Percentiles rank a stretch among this genome's conserved stretches.
Evolutionary conservation across 345 rosid genomes (phyloP).

Genomic region (Viola odorata): DNA sequence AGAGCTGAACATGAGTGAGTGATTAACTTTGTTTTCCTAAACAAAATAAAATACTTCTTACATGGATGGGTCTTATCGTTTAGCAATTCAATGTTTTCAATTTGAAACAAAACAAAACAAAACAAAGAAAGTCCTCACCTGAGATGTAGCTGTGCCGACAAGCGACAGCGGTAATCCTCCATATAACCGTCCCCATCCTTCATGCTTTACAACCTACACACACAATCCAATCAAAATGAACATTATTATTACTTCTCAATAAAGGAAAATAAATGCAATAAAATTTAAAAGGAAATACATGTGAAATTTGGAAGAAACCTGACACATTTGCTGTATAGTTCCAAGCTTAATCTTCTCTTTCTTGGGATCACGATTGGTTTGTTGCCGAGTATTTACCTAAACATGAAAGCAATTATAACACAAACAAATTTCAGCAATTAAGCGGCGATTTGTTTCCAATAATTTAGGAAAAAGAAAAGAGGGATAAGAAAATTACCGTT

Average conservation of each 20-base stretch:
- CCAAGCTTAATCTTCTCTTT: slow-evolving; percentile 69
- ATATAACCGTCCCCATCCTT: slow-evolving; percentile 89
- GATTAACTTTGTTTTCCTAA: too few relatives aligned
- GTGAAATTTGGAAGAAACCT: slow-evolving; percentile 37
- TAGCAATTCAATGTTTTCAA: too few relatives aligned
- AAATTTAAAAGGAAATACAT: neutral
- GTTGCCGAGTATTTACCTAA: slow-evolving; percentile 94
- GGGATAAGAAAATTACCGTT: slow-evolving; percentile 39
- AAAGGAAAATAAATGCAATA: neutral
- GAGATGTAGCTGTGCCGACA: slow-evolving; percentile 90
- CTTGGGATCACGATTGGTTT: slow-evolving; percentile 87
- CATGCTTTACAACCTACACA: slow-evolving; percentile 27
- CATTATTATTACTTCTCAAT: too few relatives aligned
- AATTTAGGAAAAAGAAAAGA: neutral
- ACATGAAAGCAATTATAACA: slow-evolving; percentile 15
- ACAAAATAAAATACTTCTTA: too few relatives aligned
- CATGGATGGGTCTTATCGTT: too few relatives aligned
- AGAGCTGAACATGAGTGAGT: too few relatives aligned
- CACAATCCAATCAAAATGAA: neutral
- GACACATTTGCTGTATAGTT: slow-evolving; percentile 69
- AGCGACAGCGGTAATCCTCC: slow-evolving; percentile 86
- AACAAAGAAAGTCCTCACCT: slow-evolving; percentile 41
- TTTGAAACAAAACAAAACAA: neutral
- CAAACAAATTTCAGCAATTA: neutral
- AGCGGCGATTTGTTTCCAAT: neutral